Evolutionary conservation across 805 yeast genomes (phyloP), one percentile per base, ranked within the genome.

Genomic region (Candida schatavii): DNA sequence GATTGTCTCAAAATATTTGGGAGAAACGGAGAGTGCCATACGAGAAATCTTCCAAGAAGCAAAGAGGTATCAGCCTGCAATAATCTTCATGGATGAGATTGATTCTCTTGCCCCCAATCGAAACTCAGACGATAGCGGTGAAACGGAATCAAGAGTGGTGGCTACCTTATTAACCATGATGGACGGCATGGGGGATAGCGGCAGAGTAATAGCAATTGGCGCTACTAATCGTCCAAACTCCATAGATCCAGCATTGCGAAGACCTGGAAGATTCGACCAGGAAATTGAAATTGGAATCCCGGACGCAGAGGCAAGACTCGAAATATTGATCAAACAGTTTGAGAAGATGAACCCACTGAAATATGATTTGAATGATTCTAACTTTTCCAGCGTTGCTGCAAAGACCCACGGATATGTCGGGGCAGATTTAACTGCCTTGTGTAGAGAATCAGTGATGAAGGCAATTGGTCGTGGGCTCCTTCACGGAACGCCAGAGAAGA

Each of bases 381-480:
- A 86, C 29, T 75, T 90, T n/a, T 57, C 64, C n/a, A 53, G 52
- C 1, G 64, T 90, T 32, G 88, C 97, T 0, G 61, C 78, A 3
- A 83, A 80, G 55, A 90, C 98, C 0, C 99, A 93, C 62, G 99
- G 99, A 4, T 93, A 88, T 56, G 99, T 93, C 2, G 99, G 99
- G 36, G 97, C 98, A 0, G 99, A 93, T 65, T 63, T 93, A 37
- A 80, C 85, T 3, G 96, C 97, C 0, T 68, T 93, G 18, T 81
- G 90, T 46, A 71, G 97, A 38, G 99, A 93, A 56, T 78, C 95
- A 5, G 96, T 88, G 0, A 79, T 90, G 85, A 78, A 76, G 46
- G 83, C 96, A 1, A 85, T 93, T 14, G 78, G 81, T 40, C 66
- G 86, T 40, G 83, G 83, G 0, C 50, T 83, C 5, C 55, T 54